Percentiles rank a stretch among this genome's conserved stretches.
phyloP scores from a whole-genome alignment of 306 rosid species.

The Fagus crenata region DNA sequence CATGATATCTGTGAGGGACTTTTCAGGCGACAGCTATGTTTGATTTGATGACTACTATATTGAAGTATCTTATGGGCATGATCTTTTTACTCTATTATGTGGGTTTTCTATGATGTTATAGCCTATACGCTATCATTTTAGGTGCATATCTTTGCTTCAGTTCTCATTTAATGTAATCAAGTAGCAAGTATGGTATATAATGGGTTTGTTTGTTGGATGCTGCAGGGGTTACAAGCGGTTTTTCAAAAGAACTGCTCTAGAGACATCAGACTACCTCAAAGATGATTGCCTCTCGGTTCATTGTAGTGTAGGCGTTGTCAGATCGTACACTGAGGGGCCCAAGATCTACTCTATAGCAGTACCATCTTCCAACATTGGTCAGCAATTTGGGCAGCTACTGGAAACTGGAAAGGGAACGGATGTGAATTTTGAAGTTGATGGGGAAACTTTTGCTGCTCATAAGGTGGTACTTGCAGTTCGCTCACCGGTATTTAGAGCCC shows the following conservation, averaged over 20 bases:
- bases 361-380: constrained; percentile 65
- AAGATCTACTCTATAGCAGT: constrained; percentile 62
- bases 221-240: constrained; percentile 88
- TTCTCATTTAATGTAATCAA: background rate
- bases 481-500: constrained; percentile 88
- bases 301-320: constrained; percentile 81
- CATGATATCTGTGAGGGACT: background rate
- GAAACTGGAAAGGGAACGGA: constrained; percentile 72
- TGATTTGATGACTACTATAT: background rate
- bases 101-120: background rate
- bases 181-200: constrained; percentile 17
- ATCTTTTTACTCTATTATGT: too few species aligned
- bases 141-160: background rate
- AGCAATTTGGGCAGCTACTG: constrained; percentile 64
- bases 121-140: background rate
- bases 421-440: constrained; percentile 69
- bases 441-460: constrained; percentile 66
- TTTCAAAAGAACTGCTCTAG: constrained; percentile 65
- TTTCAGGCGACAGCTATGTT: too few species aligned
- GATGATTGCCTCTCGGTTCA: constrained; percentile 70
- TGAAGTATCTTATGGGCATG: too few species aligned
- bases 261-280: constrained; percentile 77
- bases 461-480: constrained; percentile 83
- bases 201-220: constrained; percentile 28
- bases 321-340: constrained; percentile 70